Evolutionary conservation across 164 flowering plant genomes (phyloP).

Genomic region (Echeveria elegans): DNA sequence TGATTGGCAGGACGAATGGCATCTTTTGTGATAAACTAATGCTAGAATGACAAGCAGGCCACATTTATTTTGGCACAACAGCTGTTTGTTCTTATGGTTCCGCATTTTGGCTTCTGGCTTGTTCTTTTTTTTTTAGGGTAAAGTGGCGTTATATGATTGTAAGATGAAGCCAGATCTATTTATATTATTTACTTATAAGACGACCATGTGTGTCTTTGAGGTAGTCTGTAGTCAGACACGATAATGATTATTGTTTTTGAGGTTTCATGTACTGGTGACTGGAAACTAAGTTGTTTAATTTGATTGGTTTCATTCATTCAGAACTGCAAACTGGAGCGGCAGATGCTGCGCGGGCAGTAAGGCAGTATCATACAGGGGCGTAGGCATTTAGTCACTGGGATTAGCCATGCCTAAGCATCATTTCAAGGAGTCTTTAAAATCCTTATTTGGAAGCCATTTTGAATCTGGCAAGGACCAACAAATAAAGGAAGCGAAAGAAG

Average conservation of each 20-base stretch:
- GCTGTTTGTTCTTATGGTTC: background rate
- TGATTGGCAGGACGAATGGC: background rate
- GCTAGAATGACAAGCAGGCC: background rate
- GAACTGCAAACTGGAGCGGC: background rate
- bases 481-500: conserved; percentile 51
- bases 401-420: conserved; percentile 37
- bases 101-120: conserved; percentile 1
- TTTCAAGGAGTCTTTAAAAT: conserved; percentile 32
- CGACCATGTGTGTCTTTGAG: background rate
- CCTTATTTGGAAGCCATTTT: conserved; percentile 49
- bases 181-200: background rate
- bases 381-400: background rate
- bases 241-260: background rate
- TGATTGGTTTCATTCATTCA: background rate
- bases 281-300: background rate
- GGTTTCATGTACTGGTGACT: background rate
- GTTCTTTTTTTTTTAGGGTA: background rate
- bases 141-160: background rate
- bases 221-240: background rate
- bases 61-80: background rate
- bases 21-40: background rate
- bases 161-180: conserved; percentile 3
- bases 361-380: background rate
- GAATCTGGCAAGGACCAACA: conserved; percentile 46
- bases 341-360: background rate